Base-by-base conservation (phyloP, 495 filamentous ascomycete genomes). In the Aspergillus cavernicola region DNA sequence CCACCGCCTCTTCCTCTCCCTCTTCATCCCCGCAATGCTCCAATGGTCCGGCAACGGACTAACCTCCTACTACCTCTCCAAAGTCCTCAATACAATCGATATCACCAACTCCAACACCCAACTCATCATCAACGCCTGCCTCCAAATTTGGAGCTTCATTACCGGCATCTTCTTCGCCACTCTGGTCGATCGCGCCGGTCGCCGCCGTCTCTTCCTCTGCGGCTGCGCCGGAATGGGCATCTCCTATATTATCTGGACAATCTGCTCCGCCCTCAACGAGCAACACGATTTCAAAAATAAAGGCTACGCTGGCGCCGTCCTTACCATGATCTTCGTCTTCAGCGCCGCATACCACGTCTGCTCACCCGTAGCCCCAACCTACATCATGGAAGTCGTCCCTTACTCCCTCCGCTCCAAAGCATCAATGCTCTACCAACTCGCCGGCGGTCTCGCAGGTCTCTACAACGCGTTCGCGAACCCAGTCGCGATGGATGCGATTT, bases 401-500 rank as follows among this genome's bases (percentile, higher is more conserved):
- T 52, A 24, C 20, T 52, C 49, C 24, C 49, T 52, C 24, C 37
- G 49, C 2, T 4, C 49, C 15, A 52, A 52, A 26, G 49, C 49
- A 9, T 41, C 49, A 0, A 52, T 52, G 49, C 29, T 52, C 37
- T 52, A 52, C 26, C 49, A 52, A 24, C 18, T 52, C 2, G 33
- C 49, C n/a, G 38, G 49, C 5, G 40, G 40, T 33, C 20, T 52
- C 1, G 49, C 49, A 37, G 49, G 49, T n/a, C 37, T 52, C 16
- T 52, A 52, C n/a, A 52, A 52, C 16, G 31, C 22, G 10, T 52
- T 52, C 20, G 49, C 49, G 28, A 52, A 52, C 16, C 49, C 49
- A 4, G 49, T 52, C 2, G 49, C 49, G 12, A 52, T 52, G 49
- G 49, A 52, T 6, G 49, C 49, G 10, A 52, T 52, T 31, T 42